Base-by-base conservation (phyloP, 257 asterid genomes). In the Penstemon eatonii region DNA sequence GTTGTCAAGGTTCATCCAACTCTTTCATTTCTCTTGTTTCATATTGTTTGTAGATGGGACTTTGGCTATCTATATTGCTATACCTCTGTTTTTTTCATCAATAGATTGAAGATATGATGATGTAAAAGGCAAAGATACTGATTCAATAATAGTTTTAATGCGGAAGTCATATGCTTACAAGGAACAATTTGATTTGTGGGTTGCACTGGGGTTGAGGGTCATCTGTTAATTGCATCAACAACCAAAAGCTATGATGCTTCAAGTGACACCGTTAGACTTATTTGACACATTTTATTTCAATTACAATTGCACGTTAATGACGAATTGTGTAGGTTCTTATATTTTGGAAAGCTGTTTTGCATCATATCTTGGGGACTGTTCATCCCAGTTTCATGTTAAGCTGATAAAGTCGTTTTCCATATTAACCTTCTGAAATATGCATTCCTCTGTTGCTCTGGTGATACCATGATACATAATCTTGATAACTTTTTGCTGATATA, bases 1-100 rank as follows among this genome's bases (percentile, higher is more conserved):
- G 75, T 66, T 94, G 80, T 80, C 95, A 69, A 91, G 99, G 99
- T 94, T 82, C 78, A 55, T 67, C 79, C 55, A 76, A 65, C 57
- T 70, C 75, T 71, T 78, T 54, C 66, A 68, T 50, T 42, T 42
- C 10, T 66, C 51, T 75, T 49, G 19, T 53, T 71, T 76, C 52
- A 25, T 63, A 70, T 66, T 54, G 71, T 44, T 70, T 41, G 5
- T 40, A 57, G 3, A 62, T 56, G 43, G 64, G 60, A 72, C 46
- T 59, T 42, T 33, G 39, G 40, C 9, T 18, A 38, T 43, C 47
- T 63, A 49, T 40, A 11, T 39, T 54, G 50, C 54, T 69, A 77
- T 61, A 8, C 38, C 47, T 46, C 45, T 12, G 52, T 15, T 37
- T 19, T 65, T 72, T 60, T 41, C 61, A 56, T 56, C n/a, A 15